Evolutionary conservation across 2,329 filamentous ascomycete species (phyloP), one percentile per base, ranked within the genome.

Genomic region (Penicillium sp.): DNA sequence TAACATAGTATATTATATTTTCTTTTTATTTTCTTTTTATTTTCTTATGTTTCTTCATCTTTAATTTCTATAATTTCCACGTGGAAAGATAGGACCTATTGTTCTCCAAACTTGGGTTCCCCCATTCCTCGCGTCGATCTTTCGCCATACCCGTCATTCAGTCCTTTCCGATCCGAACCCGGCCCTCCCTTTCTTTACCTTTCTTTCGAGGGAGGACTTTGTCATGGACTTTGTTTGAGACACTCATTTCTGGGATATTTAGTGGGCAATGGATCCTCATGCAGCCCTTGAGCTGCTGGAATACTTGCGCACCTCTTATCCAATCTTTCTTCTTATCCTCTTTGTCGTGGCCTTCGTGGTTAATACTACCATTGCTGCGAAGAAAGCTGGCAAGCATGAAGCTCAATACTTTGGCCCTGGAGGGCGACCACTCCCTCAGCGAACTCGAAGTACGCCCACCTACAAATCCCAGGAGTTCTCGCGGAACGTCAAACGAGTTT

Each of bases 391-490:
- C 60, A 72, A 76, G 44, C 72, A 78, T 65, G 70, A 76, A 57
- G 82, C 79, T 22, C 79, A 74, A 32, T 74, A 83, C 62, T 86
- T 82, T 51, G 92, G 92, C n/a, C 92, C 92, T 1, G 92, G 90
- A 54, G 93, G 92, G 63, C 92, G 95, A 72, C 91, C 91, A 34
- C 79, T 97, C 52, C 92, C 91, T 57, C 89, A 86, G 70, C 85
- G 79, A 76, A 79, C 72, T 56, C 69, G 75, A 72, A 82, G 70
- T 70, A 74, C 72, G 62, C 78, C 75, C 72, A 76, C 73, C 66
- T 78, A 74, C 69, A 78, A 79, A 65, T 71, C 71, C 50, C 76
- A 77, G 61, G 81, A 85, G 63, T 86, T 91, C 72, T 87, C 86
- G 59, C 82, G 79, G n/a, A 78, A 81, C 45, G 81, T 86, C 63